Base-by-base conservation (phyloP, 106 monocot genomes). In the Acorus calamus region DNA sequence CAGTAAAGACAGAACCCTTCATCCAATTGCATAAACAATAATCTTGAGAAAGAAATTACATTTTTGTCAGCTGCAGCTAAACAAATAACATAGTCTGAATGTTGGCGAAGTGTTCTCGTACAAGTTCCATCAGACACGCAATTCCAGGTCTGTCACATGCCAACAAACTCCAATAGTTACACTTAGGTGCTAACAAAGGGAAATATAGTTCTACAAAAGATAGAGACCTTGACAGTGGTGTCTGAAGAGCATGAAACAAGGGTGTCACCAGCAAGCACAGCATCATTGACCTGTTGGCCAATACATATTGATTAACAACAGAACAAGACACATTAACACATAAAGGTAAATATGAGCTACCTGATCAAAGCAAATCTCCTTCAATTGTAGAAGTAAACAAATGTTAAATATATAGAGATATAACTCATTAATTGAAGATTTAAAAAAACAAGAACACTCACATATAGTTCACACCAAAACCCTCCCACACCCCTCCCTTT, bases 231-330 rank as follows among this genome's bases (percentile, higher is more conserved):
- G 5, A 98, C 67, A 64, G 87, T 98, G 44, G 87, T 81, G 52
- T 98, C 96, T 59, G 96, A 98, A 56, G 96, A 98, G 68, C 96
- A 98, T 69, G 96, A 98, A 68, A 98, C 81, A 64, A 98, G 79
- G 5, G 70, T 85, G 10, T 78, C 78, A 67, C 96, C 91, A 70
- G 80, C 76, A 73, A 85, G 81, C 56, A 88, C 80, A 10, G 73
- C 83, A 83, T 98, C 91, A 81, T 98, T 98, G 55, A 98, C 96
- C 96, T 98, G 76, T 71, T 51, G 55, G 28, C 67, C 52, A 55
- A 56, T 7, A 60, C 5, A 47, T 44, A 4, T 62, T 10, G 43
- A 14, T 62, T 6, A 48, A 46, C 8, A 44, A 60, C 55, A 47
- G 2, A 7, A 8, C 47, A 69, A 46, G 42, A 12, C 53, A 63